Evolutionary conservation across 2,329 filamentous ascomycete genomes (phyloP).

Genomic region (Sarocladiaceae sp.): DNA sequence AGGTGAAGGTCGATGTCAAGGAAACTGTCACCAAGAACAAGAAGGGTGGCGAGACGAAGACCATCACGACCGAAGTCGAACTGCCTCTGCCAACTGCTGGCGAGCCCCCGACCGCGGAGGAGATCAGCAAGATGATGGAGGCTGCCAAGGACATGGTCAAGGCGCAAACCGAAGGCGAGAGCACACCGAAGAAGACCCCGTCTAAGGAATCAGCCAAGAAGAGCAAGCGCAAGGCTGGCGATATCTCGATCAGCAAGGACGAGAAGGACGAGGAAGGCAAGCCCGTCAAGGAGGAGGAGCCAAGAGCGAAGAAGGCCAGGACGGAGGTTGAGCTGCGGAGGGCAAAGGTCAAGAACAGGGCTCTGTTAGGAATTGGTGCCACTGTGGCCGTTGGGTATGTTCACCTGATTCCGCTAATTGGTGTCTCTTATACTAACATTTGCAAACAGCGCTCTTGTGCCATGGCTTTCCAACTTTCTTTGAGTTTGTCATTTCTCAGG

Average conservation of each 20-base stretch:
- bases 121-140: conserved; percentile 78
- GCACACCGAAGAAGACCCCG: conserved; percentile 37
- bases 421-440: not conserved
- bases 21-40: conserved; percentile 53
- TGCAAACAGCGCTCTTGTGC: conserved; percentile 10
- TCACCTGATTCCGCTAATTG: not conserved
- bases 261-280: conserved; percentile 38
- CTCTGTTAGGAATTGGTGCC: conserved; percentile 79
- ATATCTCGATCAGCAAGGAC: conserved; percentile 63
- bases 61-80: conserved; percentile 67
- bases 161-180: conserved; percentile 33
- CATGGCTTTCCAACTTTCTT: conserved; percentile 14
- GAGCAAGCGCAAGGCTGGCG: conserved; percentile 70
- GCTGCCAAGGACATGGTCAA: conserved; percentile 85
- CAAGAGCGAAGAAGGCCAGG: conserved; percentile 70
- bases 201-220: conserved; percentile 40
- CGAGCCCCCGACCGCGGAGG: conserved; percentile 69
- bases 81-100: conserved; percentile 57
- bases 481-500: conserved; percentile 2
- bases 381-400: conserved; percentile 90
- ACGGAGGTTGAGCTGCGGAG: conserved; percentile 79
- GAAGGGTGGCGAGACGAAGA: conserved; percentile 61
- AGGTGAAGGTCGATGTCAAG: conserved; percentile 67
- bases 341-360: conserved; percentile 80
- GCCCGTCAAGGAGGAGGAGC: conserved; percentile 36